These are phyloP conservation scores for Grosmannia clavigera DNA, from an alignment of 2,329 filamentous ascomycete species.

Conservation along the genomic window DNA sequence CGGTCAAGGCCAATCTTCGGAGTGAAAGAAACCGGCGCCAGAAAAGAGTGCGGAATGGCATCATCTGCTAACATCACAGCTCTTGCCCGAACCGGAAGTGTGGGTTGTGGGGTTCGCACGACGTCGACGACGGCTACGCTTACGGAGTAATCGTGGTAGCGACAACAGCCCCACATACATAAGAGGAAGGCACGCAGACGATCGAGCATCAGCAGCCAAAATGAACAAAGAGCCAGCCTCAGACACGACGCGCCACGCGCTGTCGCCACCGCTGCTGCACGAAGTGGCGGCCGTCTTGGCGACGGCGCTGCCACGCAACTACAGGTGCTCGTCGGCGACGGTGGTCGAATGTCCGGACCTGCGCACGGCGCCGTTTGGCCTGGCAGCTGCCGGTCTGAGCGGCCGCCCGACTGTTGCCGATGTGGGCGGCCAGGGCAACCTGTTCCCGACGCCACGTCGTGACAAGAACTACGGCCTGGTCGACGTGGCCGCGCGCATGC, in stretches of 20 bases:
- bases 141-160: too few species aligned
- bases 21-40: background rate
- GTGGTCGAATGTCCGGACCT: constrained; percentile 22
- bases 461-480: constrained; percentile 22
- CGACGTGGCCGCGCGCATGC: constrained; percentile 21
- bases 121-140: background rate
- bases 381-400: constrained; percentile 26
- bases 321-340: background rate
- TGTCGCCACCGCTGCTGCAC: background rate
- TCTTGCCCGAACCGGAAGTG: background rate
- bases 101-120: background rate
- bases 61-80: background rate
- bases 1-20: too few species aligned
- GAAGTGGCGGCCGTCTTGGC: background rate
- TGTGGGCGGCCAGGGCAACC: constrained; percentile 29
- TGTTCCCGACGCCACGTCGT: constrained; percentile 23
- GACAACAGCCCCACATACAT: background rate
- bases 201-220: too few species aligned
- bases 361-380: constrained; percentile 21
- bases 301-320: background rate
- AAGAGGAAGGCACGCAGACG: background rate
- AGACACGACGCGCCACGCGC: background rate
- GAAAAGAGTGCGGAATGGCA: background rate
- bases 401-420: constrained; percentile 28
- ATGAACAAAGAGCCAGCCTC: too few species aligned